phyloP scores from a whole-genome alignment of 208 protist species.

The Wallacemonas sp. region DNA sequence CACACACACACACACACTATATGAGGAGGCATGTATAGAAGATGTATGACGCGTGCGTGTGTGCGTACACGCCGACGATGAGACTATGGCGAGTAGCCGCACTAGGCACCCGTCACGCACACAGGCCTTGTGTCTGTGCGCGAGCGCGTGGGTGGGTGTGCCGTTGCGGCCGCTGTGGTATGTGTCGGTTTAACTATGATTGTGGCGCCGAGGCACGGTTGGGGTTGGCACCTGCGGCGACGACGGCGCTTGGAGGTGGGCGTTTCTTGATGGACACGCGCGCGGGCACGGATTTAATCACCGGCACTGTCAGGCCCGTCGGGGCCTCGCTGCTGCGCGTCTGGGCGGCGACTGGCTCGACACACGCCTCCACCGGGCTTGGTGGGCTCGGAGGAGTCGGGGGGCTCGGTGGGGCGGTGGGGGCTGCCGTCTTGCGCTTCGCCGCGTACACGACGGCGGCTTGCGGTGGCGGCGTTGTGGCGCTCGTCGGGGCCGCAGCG shows the following conservation, averaged over 20 bases:
- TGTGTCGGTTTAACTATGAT: not conserved
- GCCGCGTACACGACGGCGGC: conserved; percentile 19
- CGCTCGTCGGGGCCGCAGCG: not conserved
- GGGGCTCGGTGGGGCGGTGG: too few species aligned
- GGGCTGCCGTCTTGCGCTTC: conserved; percentile 16
- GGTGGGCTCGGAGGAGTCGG: not conserved
- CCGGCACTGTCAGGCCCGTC: not conserved
- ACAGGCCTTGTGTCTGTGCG: too few species aligned
- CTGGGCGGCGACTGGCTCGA: too few species aligned
- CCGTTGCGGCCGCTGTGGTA: not conserved
- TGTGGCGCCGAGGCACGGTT: not conserved
- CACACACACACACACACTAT: too few species aligned
- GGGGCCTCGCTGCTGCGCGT: too few species aligned
- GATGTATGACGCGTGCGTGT: too few species aligned
- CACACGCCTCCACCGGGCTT: not conserved
- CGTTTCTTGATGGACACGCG: conserved; percentile 16
- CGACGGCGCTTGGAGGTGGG: conserved; percentile 3
- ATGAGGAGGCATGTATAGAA: too few species aligned
- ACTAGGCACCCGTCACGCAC: too few species aligned
- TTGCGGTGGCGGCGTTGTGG: not conserved
- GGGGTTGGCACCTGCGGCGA: too few species aligned
- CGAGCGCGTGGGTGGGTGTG: too few species aligned
- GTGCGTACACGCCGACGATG: too few species aligned
- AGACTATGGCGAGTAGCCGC: too few species aligned
- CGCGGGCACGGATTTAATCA: not conserved